Conservation (phyloP, 192 early-diverging fungal genomes). For the Phycomyces nitens region DNA sequence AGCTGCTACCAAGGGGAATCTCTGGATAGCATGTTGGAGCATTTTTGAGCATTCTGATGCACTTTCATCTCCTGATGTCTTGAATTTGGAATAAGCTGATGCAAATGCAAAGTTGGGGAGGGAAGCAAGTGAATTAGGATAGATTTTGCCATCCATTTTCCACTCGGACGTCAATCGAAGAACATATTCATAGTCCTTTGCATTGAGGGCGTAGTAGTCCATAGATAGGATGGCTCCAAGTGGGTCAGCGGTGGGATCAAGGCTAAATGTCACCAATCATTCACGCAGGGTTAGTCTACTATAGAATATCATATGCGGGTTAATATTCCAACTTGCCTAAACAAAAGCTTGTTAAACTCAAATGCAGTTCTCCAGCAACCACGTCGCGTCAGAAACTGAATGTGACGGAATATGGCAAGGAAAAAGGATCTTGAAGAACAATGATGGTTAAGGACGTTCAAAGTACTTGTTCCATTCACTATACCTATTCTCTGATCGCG, state of each 20-base stretch:
- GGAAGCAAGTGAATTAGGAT: conserved; percentile 34
- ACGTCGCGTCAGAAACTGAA: conserved; percentile 77
- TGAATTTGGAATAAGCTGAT: conserved; percentile 72
- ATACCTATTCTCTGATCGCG: conserved; percentile 72
- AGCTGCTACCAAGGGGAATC: conserved; percentile 67
- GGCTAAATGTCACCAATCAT: conserved; percentile 33
- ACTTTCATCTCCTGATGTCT: conserved; percentile 53
- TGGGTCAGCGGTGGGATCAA: conserved; percentile 78
- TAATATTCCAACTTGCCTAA: conserved; percentile 22
- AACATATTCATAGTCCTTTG: conserved; percentile 66
- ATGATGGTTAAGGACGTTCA: neutral
- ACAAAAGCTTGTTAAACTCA: conserved; percentile 81
- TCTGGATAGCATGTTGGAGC: conserved; percentile 66
- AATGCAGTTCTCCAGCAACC: conserved; percentile 94
- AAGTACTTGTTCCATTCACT: conserved; percentile 1
- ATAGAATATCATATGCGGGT: neutral
- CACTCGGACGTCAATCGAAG: conserved; percentile 25
- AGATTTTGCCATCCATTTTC: conserved; percentile 8
- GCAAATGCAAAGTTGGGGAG: conserved; percentile 79
- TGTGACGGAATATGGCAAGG: conserved; percentile 78
- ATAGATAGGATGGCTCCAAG: conserved; percentile 71
- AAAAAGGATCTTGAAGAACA: conserved; percentile 54
- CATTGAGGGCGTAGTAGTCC: conserved; percentile 84
- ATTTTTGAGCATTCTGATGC: conserved; percentile 43
- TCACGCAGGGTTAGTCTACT: no score